These are phyloP conservation scores for Botrytis cinerea DNA, from an alignment of 2,329 filamentous ascomycete genomes.

Conservation along the genomic window DNA sequence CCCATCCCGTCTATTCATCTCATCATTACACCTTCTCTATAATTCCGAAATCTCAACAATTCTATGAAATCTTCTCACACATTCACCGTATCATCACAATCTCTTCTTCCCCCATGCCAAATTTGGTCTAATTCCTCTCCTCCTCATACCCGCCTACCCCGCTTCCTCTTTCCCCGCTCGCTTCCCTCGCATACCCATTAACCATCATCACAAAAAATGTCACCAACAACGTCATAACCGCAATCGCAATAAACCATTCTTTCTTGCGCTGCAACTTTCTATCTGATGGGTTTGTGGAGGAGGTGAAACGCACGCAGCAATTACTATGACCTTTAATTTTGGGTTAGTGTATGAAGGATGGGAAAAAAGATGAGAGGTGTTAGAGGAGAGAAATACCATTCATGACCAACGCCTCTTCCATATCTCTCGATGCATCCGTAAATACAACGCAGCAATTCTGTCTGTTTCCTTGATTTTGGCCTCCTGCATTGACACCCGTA, in stretches of 20 bases:
- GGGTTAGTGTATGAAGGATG: too few relatives aligned
- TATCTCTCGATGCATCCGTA: constrained; percentile 34
- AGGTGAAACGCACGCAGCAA: constrained; percentile 33
- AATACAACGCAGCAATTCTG: constrained; percentile 38
- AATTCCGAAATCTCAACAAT: accelerated
- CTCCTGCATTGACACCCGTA: background rate
- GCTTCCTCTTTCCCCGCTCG: background rate
- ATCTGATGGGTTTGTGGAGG: background rate
- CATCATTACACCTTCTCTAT: background rate
- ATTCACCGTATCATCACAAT: background rate
- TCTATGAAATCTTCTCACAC: background rate
- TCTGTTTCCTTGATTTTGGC: background rate
- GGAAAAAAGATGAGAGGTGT: background rate
- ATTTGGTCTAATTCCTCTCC: background rate
- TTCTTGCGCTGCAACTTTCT: background rate
- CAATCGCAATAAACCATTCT: background rate
- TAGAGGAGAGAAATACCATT: constrained; percentile 1
- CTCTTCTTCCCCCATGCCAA: background rate
- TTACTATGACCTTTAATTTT: constrained; percentile 24
- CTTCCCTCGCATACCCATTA: background rate
- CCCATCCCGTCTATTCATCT: background rate
- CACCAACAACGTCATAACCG: background rate
- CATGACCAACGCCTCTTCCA: constrained; percentile 24
- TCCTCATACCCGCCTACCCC: background rate
- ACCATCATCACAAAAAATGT: background rate